Conservation (phyloP, 345 rosid species). For the Populus davidiana region DNA sequence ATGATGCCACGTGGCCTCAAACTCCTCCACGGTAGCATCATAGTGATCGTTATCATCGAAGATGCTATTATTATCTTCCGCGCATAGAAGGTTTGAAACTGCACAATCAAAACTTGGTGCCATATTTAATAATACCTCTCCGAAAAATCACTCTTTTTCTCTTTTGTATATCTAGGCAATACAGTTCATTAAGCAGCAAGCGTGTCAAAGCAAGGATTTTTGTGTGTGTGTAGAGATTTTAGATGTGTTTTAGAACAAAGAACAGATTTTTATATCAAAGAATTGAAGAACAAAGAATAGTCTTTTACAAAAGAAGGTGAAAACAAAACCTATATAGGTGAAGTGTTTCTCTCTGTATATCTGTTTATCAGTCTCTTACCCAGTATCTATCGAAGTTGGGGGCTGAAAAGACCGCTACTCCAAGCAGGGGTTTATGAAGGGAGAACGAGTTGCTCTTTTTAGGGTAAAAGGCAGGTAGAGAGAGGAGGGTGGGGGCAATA, state of each 20-base stretch:
- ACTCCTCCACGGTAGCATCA: constrained; percentile 30
- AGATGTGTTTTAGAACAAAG: not conserved
- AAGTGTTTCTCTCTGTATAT: not conserved
- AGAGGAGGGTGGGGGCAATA: constrained; percentile 5
- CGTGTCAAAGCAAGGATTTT: constrained; percentile 8
- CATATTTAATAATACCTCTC: constrained; percentile 27
- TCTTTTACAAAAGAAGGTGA: constrained; percentile 7
- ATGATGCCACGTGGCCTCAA: constrained; percentile 31
- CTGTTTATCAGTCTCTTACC: constrained; percentile 8
- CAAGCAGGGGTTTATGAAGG: constrained; percentile 44
- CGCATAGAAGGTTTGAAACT: constrained; percentile 52
- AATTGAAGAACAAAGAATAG: constrained; percentile 32
- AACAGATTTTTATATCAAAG: constrained; percentile 20
- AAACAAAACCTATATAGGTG: constrained; percentile 13
- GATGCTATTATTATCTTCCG: constrained; percentile 44
- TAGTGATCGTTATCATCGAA: constrained; percentile 40
- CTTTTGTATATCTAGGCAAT: constrained; percentile 3
- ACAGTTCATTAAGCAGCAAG: constrained; percentile 14
- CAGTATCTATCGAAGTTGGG: constrained; percentile 9
- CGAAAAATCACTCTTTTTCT: not conserved
- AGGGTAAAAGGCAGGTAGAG: constrained; percentile 30
- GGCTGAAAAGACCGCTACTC: constrained; percentile 34
- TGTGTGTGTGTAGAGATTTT: not conserved
- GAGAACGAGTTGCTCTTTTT: constrained; percentile 35
- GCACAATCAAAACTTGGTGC: constrained; percentile 58